Evolutionary conservation across 805 yeast species (phyloP).

Genomic region (Myxozyma vanderwaltii): DNA sequence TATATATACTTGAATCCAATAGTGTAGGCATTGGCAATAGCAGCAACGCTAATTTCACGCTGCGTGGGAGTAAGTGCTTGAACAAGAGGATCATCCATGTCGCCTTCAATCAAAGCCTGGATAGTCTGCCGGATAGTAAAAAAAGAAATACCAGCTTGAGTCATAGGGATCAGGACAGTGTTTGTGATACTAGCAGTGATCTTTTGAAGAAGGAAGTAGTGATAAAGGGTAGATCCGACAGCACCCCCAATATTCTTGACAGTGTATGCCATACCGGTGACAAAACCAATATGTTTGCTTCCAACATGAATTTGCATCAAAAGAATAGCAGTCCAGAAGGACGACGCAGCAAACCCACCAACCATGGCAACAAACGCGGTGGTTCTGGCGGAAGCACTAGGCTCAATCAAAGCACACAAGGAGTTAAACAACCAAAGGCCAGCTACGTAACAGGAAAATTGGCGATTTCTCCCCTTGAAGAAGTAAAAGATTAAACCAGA

Average conservation of each 20-base stretch:
- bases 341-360: constrained; percentile 4
- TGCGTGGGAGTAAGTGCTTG: not conserved
- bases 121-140: not conserved
- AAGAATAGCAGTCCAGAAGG: constrained; percentile 1
- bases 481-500: not conserved
- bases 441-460: not conserved
- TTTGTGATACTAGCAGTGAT: not conserved
- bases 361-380: constrained; percentile 2
- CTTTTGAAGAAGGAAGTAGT: not conserved
- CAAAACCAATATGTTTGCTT: not conserved
- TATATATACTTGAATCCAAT: constrained; percentile 3
- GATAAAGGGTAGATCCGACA: constrained; percentile 5
- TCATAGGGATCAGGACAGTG: not conserved
- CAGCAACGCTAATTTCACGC: not conserved
- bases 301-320: constrained; percentile 6
- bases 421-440: constrained; percentile 2
- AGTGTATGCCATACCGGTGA: not conserved
- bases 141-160: constrained; percentile 1
- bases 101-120: not conserved
- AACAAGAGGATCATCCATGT: not conserved
- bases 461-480: not conserved
- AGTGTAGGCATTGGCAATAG: constrained; percentile 1
- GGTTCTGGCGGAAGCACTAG: not conserved
- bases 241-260: constrained; percentile 12
- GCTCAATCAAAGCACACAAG: not conserved